Evolutionary conservation across 768 basidiomycete species (phyloP), one percentile per base, ranked within the genome.

Genomic region (Neoboletus brunneissimus): DNA sequence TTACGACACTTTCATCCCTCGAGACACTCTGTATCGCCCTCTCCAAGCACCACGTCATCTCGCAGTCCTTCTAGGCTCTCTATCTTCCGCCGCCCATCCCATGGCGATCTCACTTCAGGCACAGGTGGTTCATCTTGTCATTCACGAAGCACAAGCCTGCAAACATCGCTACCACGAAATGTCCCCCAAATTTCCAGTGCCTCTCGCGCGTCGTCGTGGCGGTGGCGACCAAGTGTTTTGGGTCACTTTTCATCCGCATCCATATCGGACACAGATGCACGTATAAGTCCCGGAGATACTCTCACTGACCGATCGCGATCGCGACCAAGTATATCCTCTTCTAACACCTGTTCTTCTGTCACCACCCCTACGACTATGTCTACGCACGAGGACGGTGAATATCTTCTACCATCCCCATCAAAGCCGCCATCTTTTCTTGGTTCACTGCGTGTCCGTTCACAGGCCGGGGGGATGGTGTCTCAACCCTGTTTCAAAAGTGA

Each of bases 151-250:
- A 70, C 79, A 3, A 86, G 84, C 66, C 65, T 81, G 51, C 78
- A 81, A 40, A 76, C 78, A 18, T 65, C 79, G 34, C 69, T 72
- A 12, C 67, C 67, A 51, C 65, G 49, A 47, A 32, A 53, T 48
- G 37, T 43, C 42, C 53, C 50, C 11, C 54, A 50, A 31, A 51
- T 46, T 20, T 53, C 53, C 7, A 57, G 48, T 31, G 27, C 31
- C 27, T 61, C 61, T 31, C 62, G 56, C 22, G 15, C 42, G 45
- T 63, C 67, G 29, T 66, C 72, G 12, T 75, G 81, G 48, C 80
- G 73, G 70, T 85, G 82, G 81, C 78, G 84, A n/a, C 85, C 87
- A 12, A 83, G 79, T 58, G 80, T 89, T 23, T 69, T 87, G 23
- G 84, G 82, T 7, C 82, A 88, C 60, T 88, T 88, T 64, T 73